Conservation (phyloP, 257 asterid species). For the Solanum chiquidenum region DNA sequence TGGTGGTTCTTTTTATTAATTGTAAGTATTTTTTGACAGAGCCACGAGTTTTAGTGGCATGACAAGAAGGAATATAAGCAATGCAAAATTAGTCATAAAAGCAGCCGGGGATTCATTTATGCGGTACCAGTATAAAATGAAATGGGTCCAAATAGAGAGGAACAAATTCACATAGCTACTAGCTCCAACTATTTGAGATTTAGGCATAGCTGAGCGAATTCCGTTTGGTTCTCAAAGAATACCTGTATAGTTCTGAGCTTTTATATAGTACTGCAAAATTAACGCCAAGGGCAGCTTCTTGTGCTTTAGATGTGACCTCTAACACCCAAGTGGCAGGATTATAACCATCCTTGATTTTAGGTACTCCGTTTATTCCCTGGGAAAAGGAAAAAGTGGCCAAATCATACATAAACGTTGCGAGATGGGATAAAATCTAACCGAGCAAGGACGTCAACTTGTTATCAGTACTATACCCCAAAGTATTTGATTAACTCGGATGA, state of each 20-base stretch:
- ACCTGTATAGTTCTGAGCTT: slow-evolving; percentile 55
- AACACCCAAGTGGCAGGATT: slow-evolving; percentile 95
- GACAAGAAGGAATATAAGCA: not conserved
- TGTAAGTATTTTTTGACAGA: not conserved
- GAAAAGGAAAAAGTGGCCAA: not conserved
- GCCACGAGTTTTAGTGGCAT: not conserved
- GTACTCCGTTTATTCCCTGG: slow-evolving; percentile 42
- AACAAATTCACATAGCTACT: not conserved
- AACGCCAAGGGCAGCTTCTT: slow-evolving; percentile 48
- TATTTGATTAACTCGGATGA: slow-evolving; percentile 44
- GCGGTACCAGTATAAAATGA: not conserved
- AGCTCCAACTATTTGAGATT: not conserved
- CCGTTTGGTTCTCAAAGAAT: not conserved
- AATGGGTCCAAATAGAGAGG: not conserved
- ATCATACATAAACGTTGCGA: not conserved
- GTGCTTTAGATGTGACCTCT: slow-evolving; percentile 48
- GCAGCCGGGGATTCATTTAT: not conserved
- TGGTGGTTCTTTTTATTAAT: not conserved
- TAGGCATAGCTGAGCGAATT: not conserved
- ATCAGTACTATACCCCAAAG: slow-evolving; percentile 48
- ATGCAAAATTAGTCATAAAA: not conserved
- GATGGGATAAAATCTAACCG: not conserved
- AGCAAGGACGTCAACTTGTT: not conserved
- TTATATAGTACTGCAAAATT: slow-evolving; percentile 43
- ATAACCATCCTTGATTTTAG: slow-evolving; percentile 46